Evolutionary conservation across 1,139 yeast species (phyloP).

Genomic region (Yamadazyma taylorii): DNA sequence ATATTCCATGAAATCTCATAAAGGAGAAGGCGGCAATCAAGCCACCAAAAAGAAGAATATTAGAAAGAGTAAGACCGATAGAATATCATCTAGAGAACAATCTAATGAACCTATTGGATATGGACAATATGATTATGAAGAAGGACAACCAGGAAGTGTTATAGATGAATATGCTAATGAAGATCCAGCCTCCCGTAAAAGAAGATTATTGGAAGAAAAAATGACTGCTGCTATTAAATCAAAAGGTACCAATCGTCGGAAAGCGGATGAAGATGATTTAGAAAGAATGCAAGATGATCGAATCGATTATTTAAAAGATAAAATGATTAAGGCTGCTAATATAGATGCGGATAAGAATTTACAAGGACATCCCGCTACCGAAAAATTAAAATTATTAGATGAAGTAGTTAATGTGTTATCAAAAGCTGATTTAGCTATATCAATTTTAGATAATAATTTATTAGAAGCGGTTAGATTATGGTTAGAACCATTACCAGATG

Average conservation of each 20-base stretch:
- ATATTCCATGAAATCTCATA: constrained; percentile 34
- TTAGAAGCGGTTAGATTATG: constrained; percentile 93
- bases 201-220: constrained; percentile 77
- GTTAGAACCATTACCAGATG: constrained; percentile 98
- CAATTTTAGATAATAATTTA: constrained; percentile 90
- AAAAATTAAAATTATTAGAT: constrained; percentile 78
- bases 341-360: constrained; percentile 83
- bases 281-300: constrained; percentile 94
- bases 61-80: constrained; percentile 23
- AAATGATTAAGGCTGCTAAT: constrained; percentile 93
- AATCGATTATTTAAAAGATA: constrained; percentile 76
- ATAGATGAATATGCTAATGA: constrained; percentile 28
- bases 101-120: constrained; percentile 9
- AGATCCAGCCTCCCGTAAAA: constrained; percentile 53
- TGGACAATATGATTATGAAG: constrained; percentile 12
- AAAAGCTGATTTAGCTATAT: constrained; percentile 84
- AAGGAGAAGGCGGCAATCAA: constrained; percentile 18
- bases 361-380: constrained; percentile 77
- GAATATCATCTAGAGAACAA: constrained; percentile 9
- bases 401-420: constrained; percentile 75
- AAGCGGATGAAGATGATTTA: constrained; percentile 84
- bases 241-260: constrained; percentile 56
- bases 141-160: constrained; percentile 12
- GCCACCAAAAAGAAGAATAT: constrained; percentile 42
- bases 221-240: constrained; percentile 76